phyloP scores from a whole-genome alignment of 1,139 yeast genomes.

The Lipomyces yarrowii region DNA sequence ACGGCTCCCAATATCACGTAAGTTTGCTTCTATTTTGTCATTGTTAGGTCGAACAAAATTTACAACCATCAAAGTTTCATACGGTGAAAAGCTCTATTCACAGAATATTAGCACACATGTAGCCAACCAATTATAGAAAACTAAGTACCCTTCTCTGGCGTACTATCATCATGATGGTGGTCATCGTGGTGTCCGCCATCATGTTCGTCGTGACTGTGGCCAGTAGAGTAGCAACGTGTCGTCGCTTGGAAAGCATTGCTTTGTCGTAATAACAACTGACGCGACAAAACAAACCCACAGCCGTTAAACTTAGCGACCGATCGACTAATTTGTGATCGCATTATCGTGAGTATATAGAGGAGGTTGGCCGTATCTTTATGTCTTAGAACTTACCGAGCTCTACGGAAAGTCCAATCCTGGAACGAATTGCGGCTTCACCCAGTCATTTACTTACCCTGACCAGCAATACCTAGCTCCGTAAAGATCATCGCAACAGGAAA shows the following conservation, averaged over 20 bases:
- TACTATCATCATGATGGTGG: constrained; percentile 18
- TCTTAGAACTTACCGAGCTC: too few species aligned
- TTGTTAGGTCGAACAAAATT: background rate
- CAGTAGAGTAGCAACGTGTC: constrained; percentile 22
- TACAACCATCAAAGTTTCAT: background rate
- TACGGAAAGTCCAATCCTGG: too few species aligned
- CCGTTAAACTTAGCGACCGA: background rate
- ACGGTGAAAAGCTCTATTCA: constrained; percentile 7
- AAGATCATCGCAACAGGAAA: too few species aligned
- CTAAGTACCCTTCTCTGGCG: constrained; percentile 13
- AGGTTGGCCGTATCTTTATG: background rate
- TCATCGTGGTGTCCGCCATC: constrained; percentile 12
- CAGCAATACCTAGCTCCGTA: too few species aligned
- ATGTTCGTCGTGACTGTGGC: constrained; percentile 7
- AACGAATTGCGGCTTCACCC: too few species aligned
- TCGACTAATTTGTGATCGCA: constrained; percentile 12
- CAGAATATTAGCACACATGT: background rate
- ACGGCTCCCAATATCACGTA: background rate
- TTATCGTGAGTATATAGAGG: background rate
- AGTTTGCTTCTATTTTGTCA: background rate
- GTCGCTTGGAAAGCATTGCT: background rate
- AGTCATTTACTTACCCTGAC: too few species aligned
- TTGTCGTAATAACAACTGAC: background rate
- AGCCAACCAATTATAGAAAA: background rate
- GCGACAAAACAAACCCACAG: background rate